These are phyloP conservation scores for Clarireedia homoeocarpa DNA, from an alignment of 2,329 filamentous ascomycete species.

Conservation along the genomic window DNA sequence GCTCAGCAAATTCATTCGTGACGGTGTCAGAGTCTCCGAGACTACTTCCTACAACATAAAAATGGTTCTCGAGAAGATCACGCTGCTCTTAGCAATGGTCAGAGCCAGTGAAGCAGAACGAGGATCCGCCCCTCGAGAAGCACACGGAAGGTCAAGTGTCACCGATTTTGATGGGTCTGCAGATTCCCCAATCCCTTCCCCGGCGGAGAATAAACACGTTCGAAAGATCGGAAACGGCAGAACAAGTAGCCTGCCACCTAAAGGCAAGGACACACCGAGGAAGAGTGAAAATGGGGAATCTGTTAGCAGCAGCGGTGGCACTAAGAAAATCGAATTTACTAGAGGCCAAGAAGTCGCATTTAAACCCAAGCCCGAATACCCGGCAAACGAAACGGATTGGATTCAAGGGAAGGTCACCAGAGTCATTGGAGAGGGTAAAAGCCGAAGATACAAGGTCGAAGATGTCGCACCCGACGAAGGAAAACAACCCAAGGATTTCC, in stretches of 20 bases:
- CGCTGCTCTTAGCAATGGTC: constrained; percentile 14
- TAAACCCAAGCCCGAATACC: constrained; percentile 45
- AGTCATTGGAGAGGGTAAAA: constrained; percentile 69
- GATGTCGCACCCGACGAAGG: constrained; percentile 71
- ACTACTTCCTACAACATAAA: constrained; percentile 15
- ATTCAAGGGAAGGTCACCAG: constrained; percentile 73
- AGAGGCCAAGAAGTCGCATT: constrained; percentile 61
- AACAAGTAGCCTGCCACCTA: constrained; percentile 26
- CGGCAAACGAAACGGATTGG: constrained; percentile 49
- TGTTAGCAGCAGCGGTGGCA: constrained; percentile 13
- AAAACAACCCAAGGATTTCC: constrained; percentile 55
- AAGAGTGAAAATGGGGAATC: constrained; percentile 21
- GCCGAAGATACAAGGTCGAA: constrained; percentile 69
- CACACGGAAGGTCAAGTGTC: constrained; percentile 17
- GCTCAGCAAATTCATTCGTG: constrained; percentile 17
- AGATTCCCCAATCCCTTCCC: constrained; percentile 27
- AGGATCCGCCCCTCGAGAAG: constrained; percentile 19
- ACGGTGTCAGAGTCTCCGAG: constrained; percentile 26
- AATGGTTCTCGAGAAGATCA: constrained; percentile 7
- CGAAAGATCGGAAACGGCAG: constrained; percentile 22
- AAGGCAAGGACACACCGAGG: constrained; percentile 16
- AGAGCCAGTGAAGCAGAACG: constrained; percentile 21
- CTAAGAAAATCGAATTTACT: constrained; percentile 47
- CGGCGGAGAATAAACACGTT: constrained; percentile 24
- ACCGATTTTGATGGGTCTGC: constrained; percentile 27